A percentile compares a stretch with the other conserved stretches of the same genome.
Conservation (phyloP, 192 early-diverging fungal genomes). For the Physocladia obscura region DNA sequence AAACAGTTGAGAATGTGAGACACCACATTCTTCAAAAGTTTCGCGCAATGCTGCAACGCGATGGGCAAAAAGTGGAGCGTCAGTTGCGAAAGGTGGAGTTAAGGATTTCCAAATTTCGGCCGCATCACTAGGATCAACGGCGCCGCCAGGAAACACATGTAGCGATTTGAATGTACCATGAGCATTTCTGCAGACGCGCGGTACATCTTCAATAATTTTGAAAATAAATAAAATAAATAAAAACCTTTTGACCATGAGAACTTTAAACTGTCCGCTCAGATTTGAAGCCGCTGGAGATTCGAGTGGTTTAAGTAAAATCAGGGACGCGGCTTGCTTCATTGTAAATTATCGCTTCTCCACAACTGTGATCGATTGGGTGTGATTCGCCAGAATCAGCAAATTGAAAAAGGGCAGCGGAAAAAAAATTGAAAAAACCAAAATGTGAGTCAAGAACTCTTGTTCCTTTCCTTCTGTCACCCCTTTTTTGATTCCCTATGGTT, state of each 20-base stretch:
- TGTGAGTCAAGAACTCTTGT: no score
- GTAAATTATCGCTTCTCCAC: no score
- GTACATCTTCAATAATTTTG: no score
- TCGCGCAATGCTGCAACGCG: slow-evolving; percentile 39
- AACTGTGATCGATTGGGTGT: no score
- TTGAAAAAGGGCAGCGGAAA: no score
- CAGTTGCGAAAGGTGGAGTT: background rate
- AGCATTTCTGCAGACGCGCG: slow-evolving; percentile 8
- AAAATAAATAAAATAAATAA: background rate
- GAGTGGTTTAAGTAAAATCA: slow-evolving; percentile 5
- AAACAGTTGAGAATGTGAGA: slow-evolving; percentile 39
- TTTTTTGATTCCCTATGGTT: no score
- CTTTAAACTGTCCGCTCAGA: slow-evolving; percentile 21
- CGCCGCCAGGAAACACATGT: slow-evolving; percentile 45
- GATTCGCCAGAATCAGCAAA: no score
- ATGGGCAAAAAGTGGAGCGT: background rate
- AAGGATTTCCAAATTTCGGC: background rate
- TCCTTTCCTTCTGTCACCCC: no score
- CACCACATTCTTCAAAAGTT: slow-evolving; percentile 80
- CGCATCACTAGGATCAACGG: slow-evolving; percentile 31
- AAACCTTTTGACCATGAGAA: slow-evolving; percentile 40
- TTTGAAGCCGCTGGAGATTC: no score
- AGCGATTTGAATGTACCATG: slow-evolving; percentile 37
- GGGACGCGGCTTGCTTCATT: slow-evolving; percentile 7
- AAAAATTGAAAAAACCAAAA: no score